Percentiles rank a stretch among this genome's conserved stretches.
These are phyloP conservation scores for Bacterosira constricta DNA, from an alignment of 108 stramenopile species.

Conservation along the genomic window DNA sequence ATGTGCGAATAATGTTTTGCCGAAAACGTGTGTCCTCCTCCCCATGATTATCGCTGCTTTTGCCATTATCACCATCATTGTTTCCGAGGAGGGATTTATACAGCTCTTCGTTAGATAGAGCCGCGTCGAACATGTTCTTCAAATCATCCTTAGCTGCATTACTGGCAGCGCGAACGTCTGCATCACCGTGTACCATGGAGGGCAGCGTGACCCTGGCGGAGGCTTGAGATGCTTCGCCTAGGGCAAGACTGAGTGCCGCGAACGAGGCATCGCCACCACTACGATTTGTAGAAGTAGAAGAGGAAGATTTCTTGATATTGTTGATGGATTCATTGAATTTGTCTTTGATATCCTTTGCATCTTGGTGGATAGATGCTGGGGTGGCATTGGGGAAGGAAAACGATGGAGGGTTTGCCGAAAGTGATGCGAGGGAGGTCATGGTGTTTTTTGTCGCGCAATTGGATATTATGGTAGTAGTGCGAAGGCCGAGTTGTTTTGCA, in stretches of 20 bases:
- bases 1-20: neutral
- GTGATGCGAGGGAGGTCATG: too few species aligned
- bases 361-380: neutral
- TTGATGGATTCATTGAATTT: neutral
- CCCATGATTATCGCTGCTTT: neutral
- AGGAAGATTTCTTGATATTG: neutral
- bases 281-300: too few species aligned
- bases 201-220: constrained; percentile 21
- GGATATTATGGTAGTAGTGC: too few species aligned
- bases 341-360: neutral
- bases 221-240: constrained; percentile 16
- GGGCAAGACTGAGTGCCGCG: constrained; percentile 12
- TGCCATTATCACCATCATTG: too few species aligned
- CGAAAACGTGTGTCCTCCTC: neutral
- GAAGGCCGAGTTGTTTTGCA: too few species aligned
- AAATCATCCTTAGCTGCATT: neutral
- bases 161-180: neutral
- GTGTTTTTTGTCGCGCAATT: too few species aligned
- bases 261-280: constrained; percentile 10
- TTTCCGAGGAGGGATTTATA: neutral
- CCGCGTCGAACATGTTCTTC: constrained; percentile 5
- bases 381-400: constrained; percentile 3
- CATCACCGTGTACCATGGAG: constrained; percentile 12
- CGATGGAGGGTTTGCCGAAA: too few species aligned
- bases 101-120: neutral